A percentile compares a stretch with the other conserved stretches of the same genome.
Conservation (phyloP, 768 basidiomycete species). For the Lentinula sp. region DNA sequence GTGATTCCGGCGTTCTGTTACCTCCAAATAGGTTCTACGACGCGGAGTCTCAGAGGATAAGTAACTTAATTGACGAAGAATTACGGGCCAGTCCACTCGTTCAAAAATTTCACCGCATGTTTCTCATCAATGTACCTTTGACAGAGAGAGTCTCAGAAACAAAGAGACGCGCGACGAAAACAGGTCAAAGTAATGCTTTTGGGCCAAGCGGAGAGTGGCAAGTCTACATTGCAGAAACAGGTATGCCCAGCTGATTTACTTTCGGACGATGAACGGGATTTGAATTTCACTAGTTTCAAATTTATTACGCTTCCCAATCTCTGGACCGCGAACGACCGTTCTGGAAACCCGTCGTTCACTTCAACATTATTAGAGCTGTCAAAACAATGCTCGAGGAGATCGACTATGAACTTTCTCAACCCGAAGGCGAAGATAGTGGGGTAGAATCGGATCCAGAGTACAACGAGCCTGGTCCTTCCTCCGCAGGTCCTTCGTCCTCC, state of each 20-base stretch:
- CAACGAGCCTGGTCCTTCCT: slow-evolving; percentile 8
- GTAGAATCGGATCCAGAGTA: slow-evolving; percentile 1
- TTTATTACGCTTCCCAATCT: slow-evolving; percentile 67
- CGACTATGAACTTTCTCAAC: slow-evolving; percentile 45
- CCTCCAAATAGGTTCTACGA: slow-evolving; percentile 21
- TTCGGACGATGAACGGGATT: not conserved
- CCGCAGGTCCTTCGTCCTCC: slow-evolving; percentile 15
- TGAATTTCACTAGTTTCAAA: slow-evolving; percentile 43
- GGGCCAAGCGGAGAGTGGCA: slow-evolving; percentile 77
- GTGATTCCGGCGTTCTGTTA: not conserved
- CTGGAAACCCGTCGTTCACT: slow-evolving; percentile 78
- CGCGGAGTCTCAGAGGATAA: slow-evolving; percentile 38
- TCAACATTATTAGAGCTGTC: slow-evolving; percentile 78
- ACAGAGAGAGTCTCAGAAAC: slow-evolving; percentile 44
- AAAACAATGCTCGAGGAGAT: slow-evolving; percentile 70
- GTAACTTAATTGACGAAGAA: slow-evolving; percentile 51
- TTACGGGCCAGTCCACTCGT: slow-evolving; percentile 33
- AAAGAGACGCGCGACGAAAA: slow-evolving; percentile 37
- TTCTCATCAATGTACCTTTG: not conserved
- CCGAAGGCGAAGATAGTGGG: slow-evolving; percentile 11
- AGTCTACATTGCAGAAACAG: slow-evolving; percentile 81
- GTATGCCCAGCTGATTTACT: not conserved
- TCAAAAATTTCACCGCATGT: not conserved
- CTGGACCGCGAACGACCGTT: slow-evolving; percentile 67
- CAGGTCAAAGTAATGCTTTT: slow-evolving; percentile 70